These are phyloP conservation scores for Sphagnum magellanicum DNA, from an alignment of 228 moss, liverwort and hornwort genomes.

Conservation along the genomic window DNA sequence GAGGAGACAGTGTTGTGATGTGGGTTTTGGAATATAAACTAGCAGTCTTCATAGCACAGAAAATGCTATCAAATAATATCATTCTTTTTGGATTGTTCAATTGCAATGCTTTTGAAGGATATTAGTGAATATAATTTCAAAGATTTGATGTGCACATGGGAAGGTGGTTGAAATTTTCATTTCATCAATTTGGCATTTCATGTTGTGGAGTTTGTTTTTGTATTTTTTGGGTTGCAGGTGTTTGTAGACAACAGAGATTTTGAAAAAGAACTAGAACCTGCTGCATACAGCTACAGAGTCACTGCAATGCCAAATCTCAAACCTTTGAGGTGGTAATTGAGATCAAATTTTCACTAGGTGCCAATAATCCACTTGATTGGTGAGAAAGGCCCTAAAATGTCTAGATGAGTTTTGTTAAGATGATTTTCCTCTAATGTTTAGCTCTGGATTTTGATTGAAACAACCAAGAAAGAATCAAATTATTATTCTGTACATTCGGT, in stretches of 20 bases:
- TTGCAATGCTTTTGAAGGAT: background rate
- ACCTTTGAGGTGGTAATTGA: no score
- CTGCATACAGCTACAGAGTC: conserved; percentile 14
- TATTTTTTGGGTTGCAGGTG: conserved; percentile 28
- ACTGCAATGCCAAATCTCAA: background rate
- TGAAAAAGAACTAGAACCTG: conserved; percentile 64
- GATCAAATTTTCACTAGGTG: no score
- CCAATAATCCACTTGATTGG: no score
- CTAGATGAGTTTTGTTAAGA: no score
- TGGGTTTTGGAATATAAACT: no score
- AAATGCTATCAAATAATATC: background rate
- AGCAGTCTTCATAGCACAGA: background rate
- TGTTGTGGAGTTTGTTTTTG: background rate
- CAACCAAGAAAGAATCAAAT: no score
- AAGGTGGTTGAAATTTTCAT: no score
- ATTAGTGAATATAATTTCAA: background rate
- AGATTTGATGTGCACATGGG: background rate
- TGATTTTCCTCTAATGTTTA: no score
- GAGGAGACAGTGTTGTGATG: no score
- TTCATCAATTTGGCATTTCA: background rate
- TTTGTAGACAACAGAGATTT: conserved; percentile 84
- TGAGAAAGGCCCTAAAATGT: no score
- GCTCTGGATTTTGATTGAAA: no score
- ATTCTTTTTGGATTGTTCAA: background rate
- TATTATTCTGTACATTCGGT: no score